Percentiles rank a stretch among this genome's conserved stretches.
These are phyloP conservation scores for Triangularia setosa DNA, from an alignment of 2,329 filamentous ascomycete genomes.

Conservation along the genomic window DNA sequence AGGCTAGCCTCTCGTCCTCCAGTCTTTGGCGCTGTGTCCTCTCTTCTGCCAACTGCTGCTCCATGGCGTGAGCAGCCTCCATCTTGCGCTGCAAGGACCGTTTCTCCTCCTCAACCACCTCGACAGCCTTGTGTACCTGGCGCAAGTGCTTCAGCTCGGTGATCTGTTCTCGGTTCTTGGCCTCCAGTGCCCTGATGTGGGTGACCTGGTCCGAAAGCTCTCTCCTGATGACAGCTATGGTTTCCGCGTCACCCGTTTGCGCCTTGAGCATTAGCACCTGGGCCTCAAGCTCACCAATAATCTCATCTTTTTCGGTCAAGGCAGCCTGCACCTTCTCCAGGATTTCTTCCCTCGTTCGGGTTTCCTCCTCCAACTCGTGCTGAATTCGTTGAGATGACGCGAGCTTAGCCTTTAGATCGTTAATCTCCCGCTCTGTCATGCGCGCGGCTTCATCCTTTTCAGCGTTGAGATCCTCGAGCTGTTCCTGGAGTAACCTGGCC, in stretches of 20 bases:
- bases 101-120: slow-evolving; percentile 95
- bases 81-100: slow-evolving; percentile 73
- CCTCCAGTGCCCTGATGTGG: slow-evolving; percentile 84
- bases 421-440: slow-evolving; percentile 50
- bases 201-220: slow-evolving; percentile 87
- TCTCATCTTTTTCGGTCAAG: slow-evolving; percentile 63
- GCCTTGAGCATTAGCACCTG: slow-evolving; percentile 82
- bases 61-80: slow-evolving; percentile 67
- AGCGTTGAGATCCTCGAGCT: slow-evolving; percentile 66
- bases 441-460: slow-evolving; percentile 68
- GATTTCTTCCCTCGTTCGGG: slow-evolving; percentile 50
- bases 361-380: slow-evolving; percentile 58
- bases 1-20: slow-evolving; percentile 82
- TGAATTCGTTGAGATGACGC: slow-evolving; percentile 44
- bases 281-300: slow-evolving; percentile 72
- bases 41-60: slow-evolving; percentile 73
- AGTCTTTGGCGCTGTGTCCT: slow-evolving; percentile 79
- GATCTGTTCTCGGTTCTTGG: slow-evolving; percentile 72
- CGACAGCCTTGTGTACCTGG: slow-evolving; percentile 78
- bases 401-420: slow-evolving; percentile 52
- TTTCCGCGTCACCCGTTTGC: slow-evolving; percentile 81
- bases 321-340: slow-evolving; percentile 62
- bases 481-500: slow-evolving; percentile 70
- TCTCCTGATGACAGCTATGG: slow-evolving; percentile 76
- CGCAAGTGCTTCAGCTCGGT: slow-evolving; percentile 77